A percentile compares a stretch with the other conserved stretches of the same genome.
These are phyloP conservation scores for Flaveria floridana DNA, from an alignment of 140 eudicot species.

Conservation along the genomic window DNA sequence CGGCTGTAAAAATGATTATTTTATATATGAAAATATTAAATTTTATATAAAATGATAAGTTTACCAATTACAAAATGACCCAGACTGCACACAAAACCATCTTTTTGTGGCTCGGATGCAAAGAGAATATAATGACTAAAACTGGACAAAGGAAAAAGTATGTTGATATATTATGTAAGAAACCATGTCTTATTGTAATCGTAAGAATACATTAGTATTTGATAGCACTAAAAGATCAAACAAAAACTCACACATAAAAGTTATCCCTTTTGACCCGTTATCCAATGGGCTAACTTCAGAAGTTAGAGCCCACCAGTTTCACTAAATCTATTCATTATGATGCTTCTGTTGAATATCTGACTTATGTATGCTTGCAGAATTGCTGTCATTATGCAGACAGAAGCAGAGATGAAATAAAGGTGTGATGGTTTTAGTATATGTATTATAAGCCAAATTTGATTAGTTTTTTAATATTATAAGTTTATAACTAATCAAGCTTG, in stretches of 20 bases:
- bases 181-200: not conserved
- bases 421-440: constrained; percentile 13
- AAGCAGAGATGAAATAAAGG: constrained; percentile 29
- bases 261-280: not conserved
- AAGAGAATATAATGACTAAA: not conserved
- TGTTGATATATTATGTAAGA: not conserved
- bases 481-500: not conserved
- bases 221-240: not conserved
- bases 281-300: not conserved
- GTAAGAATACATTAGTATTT: not conserved
- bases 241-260: not conserved
- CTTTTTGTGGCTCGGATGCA: not conserved
- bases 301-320: not conserved
- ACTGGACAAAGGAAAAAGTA: not conserved
- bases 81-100: not conserved
- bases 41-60: not conserved
- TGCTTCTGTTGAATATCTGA: not conserved
- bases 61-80: not conserved
- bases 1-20: not conserved
- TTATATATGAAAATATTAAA: not conserved
- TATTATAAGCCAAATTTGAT: constrained; percentile 6
- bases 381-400: constrained; percentile 43
- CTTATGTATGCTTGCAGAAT: constrained; percentile 49
- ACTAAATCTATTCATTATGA: not conserved
- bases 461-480: constrained; percentile 6